These are phyloP conservation scores for Heritiera fomes DNA, from an alignment of 345 rosid genomes.

Conservation along the genomic window DNA sequence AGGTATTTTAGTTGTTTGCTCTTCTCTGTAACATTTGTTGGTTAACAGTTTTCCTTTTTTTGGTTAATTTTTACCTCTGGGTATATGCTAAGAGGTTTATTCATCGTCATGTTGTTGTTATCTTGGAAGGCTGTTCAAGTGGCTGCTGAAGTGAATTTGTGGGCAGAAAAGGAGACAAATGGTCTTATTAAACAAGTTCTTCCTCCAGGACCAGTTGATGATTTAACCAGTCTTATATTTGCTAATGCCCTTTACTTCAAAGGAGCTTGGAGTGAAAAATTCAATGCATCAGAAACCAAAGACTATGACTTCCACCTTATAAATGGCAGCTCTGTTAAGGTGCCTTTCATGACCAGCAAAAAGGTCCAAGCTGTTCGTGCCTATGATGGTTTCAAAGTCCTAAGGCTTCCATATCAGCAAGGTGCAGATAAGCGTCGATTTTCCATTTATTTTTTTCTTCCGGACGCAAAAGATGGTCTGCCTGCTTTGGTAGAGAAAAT, in stretches of 20 bases:
- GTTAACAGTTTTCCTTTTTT: too few relatives aligned
- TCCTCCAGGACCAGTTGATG: conserved; percentile 17
- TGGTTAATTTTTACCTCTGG: too few relatives aligned
- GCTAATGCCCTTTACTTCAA: conserved; percentile 46
- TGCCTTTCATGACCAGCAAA: conserved; percentile 74
- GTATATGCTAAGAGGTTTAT: too few relatives aligned
- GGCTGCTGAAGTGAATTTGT: conserved; percentile 20
- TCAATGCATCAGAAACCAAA: conserved; percentile 25
- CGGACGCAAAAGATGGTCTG: conserved; percentile 25
- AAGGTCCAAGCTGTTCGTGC: conserved; percentile 51
- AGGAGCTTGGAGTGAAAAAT: conserved; percentile 35
- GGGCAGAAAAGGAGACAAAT: conserved; percentile 30
- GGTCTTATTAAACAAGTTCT: conserved; percentile 36
- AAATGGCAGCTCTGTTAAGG: conserved; percentile 50
- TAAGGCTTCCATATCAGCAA: conserved; percentile 32
- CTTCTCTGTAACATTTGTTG: background rate
- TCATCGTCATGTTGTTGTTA: background rate
- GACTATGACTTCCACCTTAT: conserved; percentile 49
- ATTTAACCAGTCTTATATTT: conserved; percentile 25
- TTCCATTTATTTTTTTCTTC: conserved; percentile 14
- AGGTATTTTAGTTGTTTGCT: conserved; percentile 37
- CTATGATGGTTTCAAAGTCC: conserved; percentile 25
- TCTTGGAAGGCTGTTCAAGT: conserved; percentile 30
- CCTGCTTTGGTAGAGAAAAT: conserved; percentile 16
- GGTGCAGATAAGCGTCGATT: conserved; percentile 13